Evolutionary conservation across 2,329 filamentous ascomycete species (phyloP).

Genomic region (Botrytis tulipae): DNA sequence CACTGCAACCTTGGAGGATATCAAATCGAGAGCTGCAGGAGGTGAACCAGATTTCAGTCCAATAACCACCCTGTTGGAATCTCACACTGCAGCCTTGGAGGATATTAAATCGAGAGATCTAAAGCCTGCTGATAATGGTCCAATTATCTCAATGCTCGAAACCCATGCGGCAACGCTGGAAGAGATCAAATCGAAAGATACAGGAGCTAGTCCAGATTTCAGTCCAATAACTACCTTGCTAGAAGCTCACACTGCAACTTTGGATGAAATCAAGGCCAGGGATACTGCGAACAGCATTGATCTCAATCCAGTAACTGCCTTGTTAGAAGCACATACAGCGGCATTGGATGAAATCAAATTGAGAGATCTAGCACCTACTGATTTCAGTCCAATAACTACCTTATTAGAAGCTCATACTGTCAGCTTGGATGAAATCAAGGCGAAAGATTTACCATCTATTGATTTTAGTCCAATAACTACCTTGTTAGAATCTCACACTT

Average conservation of each 20-base stretch:
- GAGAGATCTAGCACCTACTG: not conserved
- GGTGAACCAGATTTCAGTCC: no score
- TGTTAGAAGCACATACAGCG: not conserved
- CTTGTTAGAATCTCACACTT: not conserved
- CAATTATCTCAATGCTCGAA: no score
- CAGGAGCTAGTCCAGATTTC: no score
- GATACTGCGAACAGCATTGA: no score
- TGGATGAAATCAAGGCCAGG: not conserved
- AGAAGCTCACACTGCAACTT: not conserved
- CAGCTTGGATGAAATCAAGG: conserved; percentile 12
- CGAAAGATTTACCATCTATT: no score
- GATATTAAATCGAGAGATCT: conserved; percentile 23
- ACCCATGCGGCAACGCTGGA: no score
- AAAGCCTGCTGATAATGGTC: not conserved
- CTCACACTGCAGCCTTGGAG: no score
- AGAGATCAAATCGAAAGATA: no score
- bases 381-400: conserved; percentile 10
- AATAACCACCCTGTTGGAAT: no score
- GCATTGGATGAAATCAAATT: not conserved
- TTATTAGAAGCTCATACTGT: conserved; percentile 24
- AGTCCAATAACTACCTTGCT: no score
- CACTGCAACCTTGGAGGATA: conserved; percentile 17
- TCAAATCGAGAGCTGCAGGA: conserved; percentile 20
- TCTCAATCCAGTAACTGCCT: not conserved
- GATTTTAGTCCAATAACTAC: not conserved